Base-by-base conservation (phyloP, 1,284 basidiomycete genomes). In the Veloporphyrellus conicus region DNA sequence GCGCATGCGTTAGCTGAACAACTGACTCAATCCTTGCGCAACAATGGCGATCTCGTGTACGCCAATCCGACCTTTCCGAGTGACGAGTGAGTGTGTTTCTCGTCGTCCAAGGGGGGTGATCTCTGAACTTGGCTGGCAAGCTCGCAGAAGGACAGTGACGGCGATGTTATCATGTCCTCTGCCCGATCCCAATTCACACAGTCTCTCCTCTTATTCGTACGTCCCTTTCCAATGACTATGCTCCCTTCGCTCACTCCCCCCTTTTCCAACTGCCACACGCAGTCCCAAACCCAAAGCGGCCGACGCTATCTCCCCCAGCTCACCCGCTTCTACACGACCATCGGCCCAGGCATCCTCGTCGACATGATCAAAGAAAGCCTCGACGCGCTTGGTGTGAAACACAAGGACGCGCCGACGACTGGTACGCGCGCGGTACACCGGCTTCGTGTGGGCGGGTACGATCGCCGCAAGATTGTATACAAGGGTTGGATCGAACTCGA, bases 241-340 rank as follows among this genome's bases (percentile, higher is more conserved):
- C n/a, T 10, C 25, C 22, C 8, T 10, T 25, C 15, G 8, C 10
- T 15, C 8, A 14, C 23, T 20, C 14, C 3, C 19, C 31, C 10
- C 15, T 16, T 3, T 20, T 34, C 32, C 14, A 11, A n/a, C 8
- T 18, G 12, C 16, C 18, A 12, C 29, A 4, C 29, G 15, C 50
- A 88, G 86, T 84, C 86, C 0, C 87, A 90, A 74, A 87, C 86
- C 0, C 85, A 87, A 67, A 68, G 68, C 2, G 87, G 87, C 4
- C 69, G 66, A 19, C 75, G 81, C 8, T 88, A 88, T 58, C 81
- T 73, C 0, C 83, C 84, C 0, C 75, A 81, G 47, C 73, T 89
- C n/a, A 89, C 87, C 2, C 79, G 87, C 0, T 90, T 90, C 70
- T 89, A 88, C 60, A 76, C 82, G 0, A 64, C 73, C 3, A 60